Evolutionary conservation across 2,329 filamentous ascomycete species (phyloP).

Genomic region (Beauveria scarabaeidicola): DNA sequence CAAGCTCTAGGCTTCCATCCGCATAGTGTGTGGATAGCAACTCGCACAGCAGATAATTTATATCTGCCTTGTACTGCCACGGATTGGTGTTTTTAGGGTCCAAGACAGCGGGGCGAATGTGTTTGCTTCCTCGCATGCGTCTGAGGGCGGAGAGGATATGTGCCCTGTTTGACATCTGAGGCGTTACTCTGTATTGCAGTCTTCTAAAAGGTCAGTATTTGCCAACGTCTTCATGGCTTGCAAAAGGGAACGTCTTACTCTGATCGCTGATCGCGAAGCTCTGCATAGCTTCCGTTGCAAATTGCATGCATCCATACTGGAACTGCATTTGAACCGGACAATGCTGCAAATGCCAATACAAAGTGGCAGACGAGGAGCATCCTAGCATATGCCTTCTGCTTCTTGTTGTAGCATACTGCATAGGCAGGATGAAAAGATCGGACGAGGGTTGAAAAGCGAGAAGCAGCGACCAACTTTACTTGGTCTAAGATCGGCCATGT

Average conservation of each 20-base stretch:
- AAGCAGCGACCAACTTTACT: neutral
- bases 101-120: neutral
- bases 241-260: neutral
- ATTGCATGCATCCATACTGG: neutral
- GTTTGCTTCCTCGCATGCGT: neutral
- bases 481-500: neutral
- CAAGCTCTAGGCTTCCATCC: neutral
- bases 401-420: neutral
- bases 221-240: neutral
- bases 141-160: neutral
- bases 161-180: neutral
- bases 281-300: neutral
- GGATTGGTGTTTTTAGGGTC: neutral
- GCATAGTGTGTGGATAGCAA: neutral
- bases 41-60: neutral
- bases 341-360: neutral
- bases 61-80: neutral
- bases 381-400: neutral
- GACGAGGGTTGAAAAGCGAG: neutral
- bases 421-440: neutral
- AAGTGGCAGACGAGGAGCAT: neutral
- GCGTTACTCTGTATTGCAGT: neutral
- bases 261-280: accelerated
- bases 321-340: neutral
- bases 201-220: neutral